Conservation (phyloP, 2,329 filamentous ascomycete genomes). For the Penicillium occitanis region DNA sequence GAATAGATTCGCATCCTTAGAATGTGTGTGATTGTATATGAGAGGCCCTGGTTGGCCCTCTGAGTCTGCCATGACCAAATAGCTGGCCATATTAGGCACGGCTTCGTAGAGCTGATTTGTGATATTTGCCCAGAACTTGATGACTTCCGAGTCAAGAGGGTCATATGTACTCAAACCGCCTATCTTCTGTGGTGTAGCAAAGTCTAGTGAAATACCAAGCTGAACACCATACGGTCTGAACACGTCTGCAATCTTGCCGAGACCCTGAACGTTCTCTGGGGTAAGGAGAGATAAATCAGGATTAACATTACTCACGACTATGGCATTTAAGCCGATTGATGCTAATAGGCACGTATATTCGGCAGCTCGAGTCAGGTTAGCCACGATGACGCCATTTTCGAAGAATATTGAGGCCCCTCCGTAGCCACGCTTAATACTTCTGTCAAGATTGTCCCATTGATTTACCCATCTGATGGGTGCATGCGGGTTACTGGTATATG, state of each 20-base stretch:
- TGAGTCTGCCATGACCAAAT: slow-evolving; percentile 69
- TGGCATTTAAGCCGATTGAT: slow-evolving; percentile 64
- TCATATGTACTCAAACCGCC: slow-evolving; percentile 63
- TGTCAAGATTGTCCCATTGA: slow-evolving; percentile 69
- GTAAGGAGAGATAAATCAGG: slow-evolving; percentile 61
- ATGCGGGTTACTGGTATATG: slow-evolving; percentile 56
- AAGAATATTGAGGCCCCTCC: slow-evolving; percentile 68
- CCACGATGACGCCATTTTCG: slow-evolving; percentile 53
- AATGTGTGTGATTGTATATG: slow-evolving; percentile 67
- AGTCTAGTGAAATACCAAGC: slow-evolving; percentile 66
- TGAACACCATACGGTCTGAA: slow-evolving; percentile 68
- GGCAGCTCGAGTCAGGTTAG: slow-evolving; percentile 59
- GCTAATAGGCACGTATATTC: slow-evolving; percentile 66
- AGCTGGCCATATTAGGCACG: slow-evolving; percentile 67
- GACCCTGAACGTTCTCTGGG: slow-evolving; percentile 58
- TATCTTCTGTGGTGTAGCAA: slow-evolving; percentile 61
- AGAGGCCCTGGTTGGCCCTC: slow-evolving; percentile 68
- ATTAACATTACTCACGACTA: slow-evolving; percentile 71
- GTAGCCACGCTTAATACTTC: slow-evolving; percentile 67
- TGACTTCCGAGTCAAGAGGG: slow-evolving; percentile 60
- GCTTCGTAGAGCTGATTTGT: slow-evolving; percentile 59
- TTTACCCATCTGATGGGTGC: slow-evolving; percentile 68
- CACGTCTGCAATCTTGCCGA: slow-evolving; percentile 62
- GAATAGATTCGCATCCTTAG: slow-evolving; percentile 68
- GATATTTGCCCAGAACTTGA: slow-evolving; percentile 62